Base-by-base conservation (phyloP, 179 eudicot genomes). In the Actinidia chinensis region DNA sequence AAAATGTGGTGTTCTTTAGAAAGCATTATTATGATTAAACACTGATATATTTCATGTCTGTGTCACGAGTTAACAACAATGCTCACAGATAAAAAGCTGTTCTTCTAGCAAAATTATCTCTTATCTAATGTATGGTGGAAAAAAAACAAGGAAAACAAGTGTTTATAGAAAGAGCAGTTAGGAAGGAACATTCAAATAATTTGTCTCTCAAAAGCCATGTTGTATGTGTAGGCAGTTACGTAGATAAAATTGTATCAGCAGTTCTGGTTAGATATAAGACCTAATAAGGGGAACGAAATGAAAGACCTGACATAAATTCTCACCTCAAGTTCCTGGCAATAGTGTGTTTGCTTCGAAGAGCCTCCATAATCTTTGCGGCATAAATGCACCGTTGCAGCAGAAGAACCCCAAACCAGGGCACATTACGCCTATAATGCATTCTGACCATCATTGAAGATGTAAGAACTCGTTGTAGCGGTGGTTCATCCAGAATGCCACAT, bases 311-410 rank as follows among this genome's bases (percentile, higher is more conserved):
- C 76, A n/a, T 47, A 74, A 59, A 56, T 47, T 68, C 23, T 69
- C 63, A 91, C 99, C 99, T 96, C 99, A 77, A 96, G 99, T 84
- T 96, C 98, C 96, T 85, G 69, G 99, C 84, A 96, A 89, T 96
- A 73, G 90, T 86, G 88, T 96, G 99, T 82, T 96, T 96, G 93
- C 99, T 92, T 85, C 98, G 85, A 60, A 96, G 97, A 79, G 99
- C 89, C 88, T 96, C 99, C 99, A 96, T 96, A 69, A 96, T 91
- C 80, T 94, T 96, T 15, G 98, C 99, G 76, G 98, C 94, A 86
- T 96, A 84, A 94, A 96, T n/a, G 98, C 97, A 85, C 92, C 91
- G 78, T n/a, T n/a, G 98, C 95, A 83, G 97, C 99, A 73, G 97
- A 94, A 79, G 97, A 97, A 90, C 89, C 92, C 75, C 89, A 84